Evolutionary conservation across 352 stramenopile genomes (phyloP).

Genomic region (Phytopythium mirpurense): DNA sequence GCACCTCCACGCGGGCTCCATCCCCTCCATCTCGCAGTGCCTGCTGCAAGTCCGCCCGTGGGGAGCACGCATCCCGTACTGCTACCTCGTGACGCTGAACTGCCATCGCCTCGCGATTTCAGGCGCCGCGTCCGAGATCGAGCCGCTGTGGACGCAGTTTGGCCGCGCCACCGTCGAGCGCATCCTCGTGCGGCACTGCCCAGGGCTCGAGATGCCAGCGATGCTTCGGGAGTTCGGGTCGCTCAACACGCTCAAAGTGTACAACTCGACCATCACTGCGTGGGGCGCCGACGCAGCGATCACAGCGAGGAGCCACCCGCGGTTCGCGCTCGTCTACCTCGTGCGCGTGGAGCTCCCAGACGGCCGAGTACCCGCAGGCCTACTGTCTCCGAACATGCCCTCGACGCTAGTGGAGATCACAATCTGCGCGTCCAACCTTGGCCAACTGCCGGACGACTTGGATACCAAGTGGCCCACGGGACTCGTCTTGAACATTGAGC

Average conservation of each 20-base stretch:
- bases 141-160: slow-evolving; percentile 6
- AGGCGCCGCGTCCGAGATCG: slow-evolving; percentile 5
- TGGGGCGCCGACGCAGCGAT: neutral
- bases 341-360: slow-evolving; percentile 19
- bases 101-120: slow-evolving; percentile 12
- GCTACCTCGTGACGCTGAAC: slow-evolving; percentile 28
- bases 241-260: slow-evolving; percentile 14
- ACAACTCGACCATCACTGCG: slow-evolving; percentile 2
- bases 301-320: neutral
- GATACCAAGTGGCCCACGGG: slow-evolving; percentile 30
- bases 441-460: slow-evolving; percentile 25
- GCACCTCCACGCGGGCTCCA: neutral
- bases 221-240: neutral
- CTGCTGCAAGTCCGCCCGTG: slow-evolving; percentile 12
- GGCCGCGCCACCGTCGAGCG: slow-evolving; percentile 1
- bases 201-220: neutral
- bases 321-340: slow-evolving; percentile 10
- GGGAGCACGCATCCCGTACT: slow-evolving; percentile 9
- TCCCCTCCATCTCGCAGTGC: neutral
- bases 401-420: slow-evolving; percentile 23
- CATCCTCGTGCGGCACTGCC: slow-evolving; percentile 2
- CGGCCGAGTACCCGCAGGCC: slow-evolving; percentile 19
- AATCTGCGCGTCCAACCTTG: slow-evolving; percentile 26
- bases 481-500: slow-evolving; percentile 19
- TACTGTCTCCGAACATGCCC: slow-evolving; percentile 11